phyloP scores from a whole-genome alignment of 2,329 filamentous ascomycete species.

The Fusarium sarcochroum region DNA sequence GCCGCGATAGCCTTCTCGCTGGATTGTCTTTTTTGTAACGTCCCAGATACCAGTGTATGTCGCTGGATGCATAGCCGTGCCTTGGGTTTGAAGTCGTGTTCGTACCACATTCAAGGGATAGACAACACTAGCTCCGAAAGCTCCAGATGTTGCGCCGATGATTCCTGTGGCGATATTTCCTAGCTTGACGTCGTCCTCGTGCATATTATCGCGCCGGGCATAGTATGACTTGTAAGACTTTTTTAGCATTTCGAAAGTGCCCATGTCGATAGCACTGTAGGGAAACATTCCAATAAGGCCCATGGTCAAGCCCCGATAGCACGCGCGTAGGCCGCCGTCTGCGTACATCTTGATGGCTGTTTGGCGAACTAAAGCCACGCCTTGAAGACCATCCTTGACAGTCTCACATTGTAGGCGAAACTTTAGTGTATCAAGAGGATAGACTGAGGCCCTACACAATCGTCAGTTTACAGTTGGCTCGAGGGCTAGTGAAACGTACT shows the following conservation, averaged over 20 bases:
- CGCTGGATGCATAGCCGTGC: slow-evolving; percentile 89
- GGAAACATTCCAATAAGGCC: slow-evolving; percentile 97
- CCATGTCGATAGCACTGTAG: slow-evolving; percentile 96
- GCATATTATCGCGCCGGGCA: slow-evolving; percentile 76
- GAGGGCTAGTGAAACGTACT: slow-evolving; percentile 67
- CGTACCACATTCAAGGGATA: slow-evolving; percentile 96
- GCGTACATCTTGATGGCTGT: slow-evolving; percentile 91
- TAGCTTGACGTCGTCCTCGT: slow-evolving; percentile 86
- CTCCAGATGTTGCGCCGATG: slow-evolving; percentile 92
- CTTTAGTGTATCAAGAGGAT: slow-evolving; percentile 89
- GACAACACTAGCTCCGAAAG: slow-evolving; percentile 91
- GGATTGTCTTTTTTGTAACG: slow-evolving; percentile 85
- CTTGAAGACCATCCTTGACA: slow-evolving; percentile 85
- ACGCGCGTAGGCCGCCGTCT: slow-evolving; percentile 79
- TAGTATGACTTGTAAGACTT: slow-evolving; percentile 77
- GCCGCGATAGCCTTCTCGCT: slow-evolving; percentile 85
- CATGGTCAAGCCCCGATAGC: slow-evolving; percentile 94
- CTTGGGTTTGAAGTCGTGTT: slow-evolving; percentile 93
- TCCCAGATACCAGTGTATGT: slow-evolving; percentile 94
- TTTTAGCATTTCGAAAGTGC: slow-evolving; percentile 95
- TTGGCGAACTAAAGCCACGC: slow-evolving; percentile 84
- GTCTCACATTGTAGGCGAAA: slow-evolving; percentile 93
- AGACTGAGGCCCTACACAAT: slow-evolving; percentile 81
- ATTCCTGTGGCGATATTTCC: slow-evolving; percentile 87
- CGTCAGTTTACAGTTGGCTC: slow-evolving; percentile 20